Evolutionary conservation across 1,139 yeast genomes (phyloP).

Genomic region (Debaryomyces udenii): DNA sequence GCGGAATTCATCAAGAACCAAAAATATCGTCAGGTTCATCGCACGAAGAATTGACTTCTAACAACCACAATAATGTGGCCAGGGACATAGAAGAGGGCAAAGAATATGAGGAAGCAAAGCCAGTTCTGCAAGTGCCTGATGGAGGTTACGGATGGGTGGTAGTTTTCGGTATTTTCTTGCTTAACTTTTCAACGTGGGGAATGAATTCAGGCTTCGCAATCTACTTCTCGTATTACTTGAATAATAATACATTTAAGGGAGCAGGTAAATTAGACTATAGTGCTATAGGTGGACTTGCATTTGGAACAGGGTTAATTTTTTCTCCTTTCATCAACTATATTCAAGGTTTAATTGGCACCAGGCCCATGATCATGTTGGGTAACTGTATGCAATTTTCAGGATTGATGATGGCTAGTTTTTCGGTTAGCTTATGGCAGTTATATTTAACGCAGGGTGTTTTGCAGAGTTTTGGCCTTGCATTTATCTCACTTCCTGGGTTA

Average conservation of each 20-base stretch:
- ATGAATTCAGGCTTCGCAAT: constrained; percentile 57
- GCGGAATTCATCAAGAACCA: too few relatives aligned
- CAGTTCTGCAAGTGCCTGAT: constrained; percentile 25
- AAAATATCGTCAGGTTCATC: too few relatives aligned
- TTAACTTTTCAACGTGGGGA: constrained; percentile 55
- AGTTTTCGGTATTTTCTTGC: constrained; percentile 42
- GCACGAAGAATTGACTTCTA: too few relatives aligned
- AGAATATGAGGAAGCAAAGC: constrained; percentile 9
- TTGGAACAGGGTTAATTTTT: constrained; percentile 39
- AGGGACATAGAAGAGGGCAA: constrained; percentile 12
- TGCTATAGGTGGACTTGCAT: constrained; percentile 45
- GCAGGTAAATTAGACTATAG: constrained; percentile 47
- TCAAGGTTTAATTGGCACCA: constrained; percentile 44
- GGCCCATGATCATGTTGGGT: constrained; percentile 41
- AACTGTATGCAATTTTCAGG: constrained; percentile 53
- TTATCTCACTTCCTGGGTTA: constrained; percentile 45
- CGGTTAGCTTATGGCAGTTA: constrained; percentile 53
- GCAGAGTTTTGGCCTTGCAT: constrained; percentile 52
- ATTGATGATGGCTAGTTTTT: constrained; percentile 55
- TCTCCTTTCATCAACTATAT: constrained; percentile 44
- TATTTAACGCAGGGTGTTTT: constrained; percentile 55
- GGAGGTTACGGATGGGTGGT: constrained; percentile 55
- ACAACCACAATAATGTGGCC: background rate
- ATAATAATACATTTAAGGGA: constrained; percentile 36
- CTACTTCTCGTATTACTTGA: constrained; percentile 49